Conservation (phyloP, 768 basidiomycete species). For the Mycena venus region DNA sequence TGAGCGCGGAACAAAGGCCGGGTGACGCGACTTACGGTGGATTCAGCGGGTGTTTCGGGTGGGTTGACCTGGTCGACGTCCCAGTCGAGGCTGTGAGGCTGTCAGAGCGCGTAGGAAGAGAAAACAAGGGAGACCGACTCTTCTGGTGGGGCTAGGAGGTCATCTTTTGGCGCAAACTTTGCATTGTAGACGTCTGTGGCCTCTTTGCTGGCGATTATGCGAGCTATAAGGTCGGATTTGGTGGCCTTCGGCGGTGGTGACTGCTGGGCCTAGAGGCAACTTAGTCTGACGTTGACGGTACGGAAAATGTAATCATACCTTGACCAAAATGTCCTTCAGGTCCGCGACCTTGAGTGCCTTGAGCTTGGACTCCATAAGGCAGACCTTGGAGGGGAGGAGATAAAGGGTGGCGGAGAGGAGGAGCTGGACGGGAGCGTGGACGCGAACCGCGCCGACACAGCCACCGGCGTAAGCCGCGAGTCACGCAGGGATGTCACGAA, state of each 20-base stretch:
- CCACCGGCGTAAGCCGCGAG: too few species aligned
- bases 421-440: too few species aligned
- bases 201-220: conserved; percentile 64
- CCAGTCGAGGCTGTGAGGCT: conserved; percentile 57
- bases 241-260: conserved; percentile 68
- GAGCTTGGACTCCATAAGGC: conserved; percentile 57
- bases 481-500: too few species aligned
- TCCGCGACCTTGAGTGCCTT: conserved; percentile 57
- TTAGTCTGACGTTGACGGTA: too few species aligned
- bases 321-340: conserved; percentile 76
- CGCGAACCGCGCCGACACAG: too few species aligned
- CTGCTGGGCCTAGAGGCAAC: conserved; percentile 63
- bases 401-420: too few species aligned
- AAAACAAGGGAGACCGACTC: conserved; percentile 41
- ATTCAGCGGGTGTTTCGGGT: conserved; percentile 28
- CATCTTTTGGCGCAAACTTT: conserved; percentile 50
- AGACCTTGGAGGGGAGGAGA: too few species aligned
- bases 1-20: neutral
- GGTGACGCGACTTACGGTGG: conserved; percentile 28
- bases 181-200: conserved; percentile 66
- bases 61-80: conserved; percentile 46
- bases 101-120: conserved; percentile 6
- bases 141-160: conserved; percentile 49
- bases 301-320: too few species aligned
- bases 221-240: conserved; percentile 76